Evolutionary conservation across 106 monocot species (phyloP), one percentile per base, ranked within the genome.

Genomic region (Phalaenopsis equestris): DNA sequence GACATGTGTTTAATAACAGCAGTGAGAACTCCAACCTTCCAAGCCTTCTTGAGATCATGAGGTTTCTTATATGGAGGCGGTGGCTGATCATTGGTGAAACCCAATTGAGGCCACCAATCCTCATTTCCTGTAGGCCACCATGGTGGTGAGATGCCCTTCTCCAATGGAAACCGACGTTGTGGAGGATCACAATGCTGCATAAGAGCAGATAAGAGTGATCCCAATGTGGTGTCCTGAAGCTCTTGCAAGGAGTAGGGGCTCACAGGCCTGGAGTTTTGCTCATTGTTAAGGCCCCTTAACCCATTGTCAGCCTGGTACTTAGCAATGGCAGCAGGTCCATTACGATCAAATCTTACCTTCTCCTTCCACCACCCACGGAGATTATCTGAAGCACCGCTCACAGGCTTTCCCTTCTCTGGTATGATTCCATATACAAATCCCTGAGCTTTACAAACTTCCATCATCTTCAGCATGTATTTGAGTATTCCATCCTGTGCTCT

Each of bases 391-490:
- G 83, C 78, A 1, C 83, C 83, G 5, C 78, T 74, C 55, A 83
- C 83, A 0, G 83, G 83, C 73, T 83, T 83, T 3, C 83, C 83
- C 42, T 83, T 83, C 78, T 83, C 83, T 8, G 83, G 83, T 55
- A 83, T 83, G 39, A 83, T 78, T 3, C 83, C 83, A 11, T 83
- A 83, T 1, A 83, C 83, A 46, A 83, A 83, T 3, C 83, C 83
- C 56, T 83, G 83, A 18, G 83, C 83, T 36, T 83, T 78, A 55
- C 83, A 83, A 41, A 78, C 83, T 55, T 83, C 83, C 83, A 83
- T 83, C 83, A 83, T 83, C 73, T 78, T 83, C 38, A 83, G 78
- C 83, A 83, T 83, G 83, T 83, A 83, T 45, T 83, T 83, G 36
- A 83, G 83, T 55, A 83, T 83, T 36, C 83, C 73, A n/a, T 83